Base-by-base conservation (phyloP, 257 asterid genomes). In the Fraxinus americana region DNA sequence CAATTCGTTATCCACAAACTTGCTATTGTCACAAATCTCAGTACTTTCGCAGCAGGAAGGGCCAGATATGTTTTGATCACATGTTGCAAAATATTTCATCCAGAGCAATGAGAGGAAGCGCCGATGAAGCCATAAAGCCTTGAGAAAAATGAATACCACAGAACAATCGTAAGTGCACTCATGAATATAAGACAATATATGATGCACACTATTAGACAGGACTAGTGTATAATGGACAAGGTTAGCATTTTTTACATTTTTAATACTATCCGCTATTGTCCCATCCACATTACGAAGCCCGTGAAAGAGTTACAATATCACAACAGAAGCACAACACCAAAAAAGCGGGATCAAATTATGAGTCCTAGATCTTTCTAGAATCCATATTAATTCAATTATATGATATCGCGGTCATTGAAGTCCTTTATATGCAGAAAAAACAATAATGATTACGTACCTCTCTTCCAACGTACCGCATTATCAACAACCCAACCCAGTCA, bases 81-180 rank as follows among this genome's bases (percentile, higher is more conserved):
- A 12, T 4, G 52, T 36, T 16, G 84, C 81, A 63, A 88, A 82
- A 81, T 89, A 87, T 74, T 88, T 89, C 85, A 89, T 72, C 97
- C 97, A 92, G 66, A 77, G 72, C n/a, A 90, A 82, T 61, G 97
- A 87, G 79, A 96, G 89, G 84, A 95, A 91, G 81, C 99, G 99
- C 0, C 98, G 98, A 77, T 95, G 97, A 76, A 95, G 97, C 99
- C 99, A 93, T 67, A 95, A 54, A 76, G 98, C 96, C 97, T 93
- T 80, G 81, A 79, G 78, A 45, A 72, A 81, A 80, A 73, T 45
- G 73, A 82, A 75, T 39, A 69, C 61, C 43, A 16, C 35, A 65
- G 70, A 57, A 48, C 34, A 59, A 78, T 76, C 17, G 50, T 27
- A 21, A 23, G 17, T 34, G 8, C 11, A 34, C 3, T 54, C 35